Evolutionary conservation across 2,329 filamentous ascomycete species (phyloP).

Genomic region (Alternaria ethzedia): DNA sequence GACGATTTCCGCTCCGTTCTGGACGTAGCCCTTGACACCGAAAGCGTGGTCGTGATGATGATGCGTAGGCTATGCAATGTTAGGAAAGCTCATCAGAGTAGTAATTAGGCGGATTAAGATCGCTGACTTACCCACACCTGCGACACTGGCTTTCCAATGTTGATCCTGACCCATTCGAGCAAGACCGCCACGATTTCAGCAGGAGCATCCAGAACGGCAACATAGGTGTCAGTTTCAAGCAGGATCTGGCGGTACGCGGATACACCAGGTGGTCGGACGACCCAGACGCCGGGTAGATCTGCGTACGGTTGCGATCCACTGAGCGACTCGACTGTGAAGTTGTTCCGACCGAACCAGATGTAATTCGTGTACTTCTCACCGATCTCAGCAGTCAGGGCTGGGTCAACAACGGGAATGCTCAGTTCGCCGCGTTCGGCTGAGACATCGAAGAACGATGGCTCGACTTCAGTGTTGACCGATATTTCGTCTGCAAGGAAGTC

Average conservation of each 20-base stretch:
- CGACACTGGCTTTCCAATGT: neutral
- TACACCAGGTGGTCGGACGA: neutral
- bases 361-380: neutral
- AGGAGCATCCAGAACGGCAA: constrained; percentile 1
- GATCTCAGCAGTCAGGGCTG: neutral
- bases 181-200: neutral
- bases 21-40: neutral
- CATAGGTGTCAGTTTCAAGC: neutral
- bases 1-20: neutral
- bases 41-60: constrained; percentile 2
- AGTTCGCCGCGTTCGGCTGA: neutral
- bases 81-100: neutral
- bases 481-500: neutral
- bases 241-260: neutral
- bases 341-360: neutral
- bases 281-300: neutral
- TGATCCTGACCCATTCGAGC: neutral
- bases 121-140: constrained; percentile 1
- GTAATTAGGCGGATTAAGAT: neutral
- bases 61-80: neutral
- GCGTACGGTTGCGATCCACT: neutral
- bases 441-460: neutral
- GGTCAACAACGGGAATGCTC: neutral
- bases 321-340: neutral
- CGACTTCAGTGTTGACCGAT: neutral